phyloP scores from a whole-genome alignment of 495 filamentous ascomycete species.

The Neurospora cerealis region DNA sequence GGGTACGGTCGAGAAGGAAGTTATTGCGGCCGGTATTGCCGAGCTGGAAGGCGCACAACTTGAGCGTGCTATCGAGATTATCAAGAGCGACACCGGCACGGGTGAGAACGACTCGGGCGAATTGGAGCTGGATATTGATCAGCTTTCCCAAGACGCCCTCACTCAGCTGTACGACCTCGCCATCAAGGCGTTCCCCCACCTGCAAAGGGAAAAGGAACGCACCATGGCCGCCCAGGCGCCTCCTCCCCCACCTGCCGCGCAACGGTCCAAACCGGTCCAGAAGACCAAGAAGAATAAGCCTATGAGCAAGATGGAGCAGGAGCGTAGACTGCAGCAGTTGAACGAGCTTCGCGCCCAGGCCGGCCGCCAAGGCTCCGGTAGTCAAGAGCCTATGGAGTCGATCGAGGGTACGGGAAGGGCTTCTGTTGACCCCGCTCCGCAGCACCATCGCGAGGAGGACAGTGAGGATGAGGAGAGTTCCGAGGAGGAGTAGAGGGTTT shows the following conservation, averaged over 20 bases:
- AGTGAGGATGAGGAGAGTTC: slow-evolving; percentile 28
- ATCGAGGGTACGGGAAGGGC: slow-evolving; percentile 22
- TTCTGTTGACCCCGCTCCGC: slow-evolving; percentile 8
- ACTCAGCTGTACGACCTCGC: slow-evolving; percentile 68
- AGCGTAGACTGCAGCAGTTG: slow-evolving; percentile 74
- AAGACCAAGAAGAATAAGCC: slow-evolving; percentile 98
- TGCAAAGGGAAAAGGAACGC: slow-evolving; percentile 30
- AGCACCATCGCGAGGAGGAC: slow-evolving; percentile 26
- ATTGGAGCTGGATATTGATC: slow-evolving; percentile 85
- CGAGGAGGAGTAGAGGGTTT: slow-evolving; percentile 23
- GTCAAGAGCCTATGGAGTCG: slow-evolving; percentile 38
- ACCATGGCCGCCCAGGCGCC: slow-evolving; percentile 15
- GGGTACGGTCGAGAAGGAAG: slow-evolving; percentile 71
- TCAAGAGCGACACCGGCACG: slow-evolving; percentile 74
- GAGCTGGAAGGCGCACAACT: slow-evolving; percentile 64
- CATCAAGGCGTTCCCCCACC: slow-evolving; percentile 51
- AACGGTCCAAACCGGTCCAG: slow-evolving; percentile 35
- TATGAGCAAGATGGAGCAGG: slow-evolving; percentile 92
- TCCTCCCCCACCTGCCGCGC: slow-evolving; percentile 24
- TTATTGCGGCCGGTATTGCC: slow-evolving; percentile 72
- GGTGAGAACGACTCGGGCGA: slow-evolving; percentile 74
- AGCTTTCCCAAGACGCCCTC: slow-evolving; percentile 64
- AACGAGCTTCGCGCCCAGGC: slow-evolving; percentile 46
- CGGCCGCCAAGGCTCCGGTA: slow-evolving; percentile 33
- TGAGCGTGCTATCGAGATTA: slow-evolving; percentile 73